A percentile compares a stretch with the other conserved stretches of the same genome.
Evolutionary conservation across 192 early-diverging fungal genomes (phyloP).

Genomic region (Geranomyces variabilis): DNA sequence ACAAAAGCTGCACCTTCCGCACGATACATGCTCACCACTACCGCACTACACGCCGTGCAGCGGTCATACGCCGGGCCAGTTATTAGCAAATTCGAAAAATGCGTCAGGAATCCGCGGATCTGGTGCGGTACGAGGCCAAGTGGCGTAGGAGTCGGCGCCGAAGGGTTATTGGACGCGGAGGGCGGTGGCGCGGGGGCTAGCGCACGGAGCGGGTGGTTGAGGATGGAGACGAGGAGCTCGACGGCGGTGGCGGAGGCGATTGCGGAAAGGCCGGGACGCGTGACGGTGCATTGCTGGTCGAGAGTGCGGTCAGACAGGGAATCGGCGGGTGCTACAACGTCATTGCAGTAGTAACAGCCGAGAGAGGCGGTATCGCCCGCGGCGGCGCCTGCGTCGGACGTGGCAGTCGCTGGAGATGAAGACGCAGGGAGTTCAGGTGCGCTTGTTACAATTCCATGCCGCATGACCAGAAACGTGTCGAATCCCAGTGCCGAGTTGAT

Average conservation of each 20-base stretch:
- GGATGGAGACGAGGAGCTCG: slow-evolving; percentile 84
- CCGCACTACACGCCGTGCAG: slow-evolving; percentile 90
- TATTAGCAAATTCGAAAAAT: slow-evolving; percentile 84
- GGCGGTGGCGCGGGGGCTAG: slow-evolving; percentile 59
- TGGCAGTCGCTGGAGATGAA: not conserved
- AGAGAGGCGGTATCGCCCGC: slow-evolving; percentile 44
- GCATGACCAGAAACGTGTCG: slow-evolving; percentile 94
- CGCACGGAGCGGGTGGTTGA: slow-evolving; percentile 76
- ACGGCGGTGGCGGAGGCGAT: slow-evolving; percentile 86
- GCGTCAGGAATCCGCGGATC: slow-evolving; percentile 86
- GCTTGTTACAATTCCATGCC: slow-evolving; percentile 72
- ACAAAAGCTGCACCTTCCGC: slow-evolving; percentile 76
- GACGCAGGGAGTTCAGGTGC: not conserved
- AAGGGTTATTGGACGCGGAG: slow-evolving; percentile 40
- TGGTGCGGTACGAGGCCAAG: slow-evolving; percentile 91
- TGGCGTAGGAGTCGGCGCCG: slow-evolving; percentile 40
- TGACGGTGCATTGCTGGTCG: slow-evolving; percentile 99
- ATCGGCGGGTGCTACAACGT: slow-evolving; percentile 95
- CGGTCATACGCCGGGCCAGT: slow-evolving; percentile 81
- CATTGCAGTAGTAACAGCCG: slow-evolving; percentile 99
- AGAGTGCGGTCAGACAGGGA: slow-evolving; percentile 91
- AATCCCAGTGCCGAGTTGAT: slow-evolving; percentile 95
- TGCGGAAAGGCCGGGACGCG: slow-evolving; percentile 91
- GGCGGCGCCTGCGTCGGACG: not conserved
- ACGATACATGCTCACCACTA: slow-evolving; percentile 64